phyloP scores from a whole-genome alignment of 805 yeast species.

The Starmerella vitae region DNA sequence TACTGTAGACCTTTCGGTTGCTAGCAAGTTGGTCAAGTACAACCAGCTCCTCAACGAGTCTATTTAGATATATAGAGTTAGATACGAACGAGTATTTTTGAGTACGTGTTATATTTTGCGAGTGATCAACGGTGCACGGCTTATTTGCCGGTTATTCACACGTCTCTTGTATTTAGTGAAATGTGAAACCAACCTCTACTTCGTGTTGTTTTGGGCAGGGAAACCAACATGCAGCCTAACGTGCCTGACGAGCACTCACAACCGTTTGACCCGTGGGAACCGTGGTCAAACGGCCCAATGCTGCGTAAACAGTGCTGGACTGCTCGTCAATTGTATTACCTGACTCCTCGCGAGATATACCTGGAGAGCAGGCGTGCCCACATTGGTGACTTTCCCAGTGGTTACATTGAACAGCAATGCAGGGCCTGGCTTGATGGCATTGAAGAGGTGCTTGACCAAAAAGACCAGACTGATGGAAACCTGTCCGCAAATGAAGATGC shows the following conservation, averaged over 20 bases:
- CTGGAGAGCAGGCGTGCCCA: slow-evolving; percentile 24
- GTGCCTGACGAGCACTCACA: background rate
- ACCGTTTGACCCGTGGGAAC: slow-evolving; percentile 11
- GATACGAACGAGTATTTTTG: background rate
- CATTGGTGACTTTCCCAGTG: slow-evolving; percentile 27
- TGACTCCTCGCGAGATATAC: slow-evolving; percentile 23
- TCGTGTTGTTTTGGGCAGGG: too few relatives aligned
- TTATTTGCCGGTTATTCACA: too few relatives aligned
- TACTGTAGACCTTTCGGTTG: slow-evolving; percentile 85
- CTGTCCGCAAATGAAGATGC: background rate
- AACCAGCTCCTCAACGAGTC: slow-evolving; percentile 81
- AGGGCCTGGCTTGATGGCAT: slow-evolving; percentile 15
- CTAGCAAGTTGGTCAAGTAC: slow-evolving; percentile 72
- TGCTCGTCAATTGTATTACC: slow-evolving; percentile 24
- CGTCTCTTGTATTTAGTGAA: background rate
- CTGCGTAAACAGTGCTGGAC: slow-evolving; percentile 23
- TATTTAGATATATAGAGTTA: slow-evolving; percentile 35
- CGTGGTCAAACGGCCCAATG: slow-evolving; percentile 11
- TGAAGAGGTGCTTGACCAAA: slow-evolving; percentile 4
- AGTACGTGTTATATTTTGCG: too few relatives aligned
- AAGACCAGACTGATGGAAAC: background rate
- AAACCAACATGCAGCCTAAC: too few relatives aligned
- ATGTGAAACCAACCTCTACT: too few relatives aligned
- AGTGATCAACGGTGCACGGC: too few relatives aligned
- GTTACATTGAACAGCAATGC: slow-evolving; percentile 12